Evolutionary conservation across 2,329 filamentous ascomycete species (phyloP), one percentile per base, ranked within the genome.

Genomic region (Trichoderma arundinaceum): DNA sequence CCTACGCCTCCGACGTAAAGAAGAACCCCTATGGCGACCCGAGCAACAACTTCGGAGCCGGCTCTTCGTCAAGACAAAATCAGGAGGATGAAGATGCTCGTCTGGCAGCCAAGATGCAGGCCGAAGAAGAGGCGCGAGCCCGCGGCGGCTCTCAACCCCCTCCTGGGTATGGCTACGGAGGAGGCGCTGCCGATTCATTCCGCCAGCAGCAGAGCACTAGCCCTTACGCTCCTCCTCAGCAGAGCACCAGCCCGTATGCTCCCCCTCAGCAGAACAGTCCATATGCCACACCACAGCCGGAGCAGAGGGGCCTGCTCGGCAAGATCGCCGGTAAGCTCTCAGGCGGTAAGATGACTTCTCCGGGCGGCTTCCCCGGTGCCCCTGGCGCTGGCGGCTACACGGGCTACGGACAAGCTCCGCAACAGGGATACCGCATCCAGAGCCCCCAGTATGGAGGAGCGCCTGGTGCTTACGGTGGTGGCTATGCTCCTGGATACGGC

Each of bases 61-160:
- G 72, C 53, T 73, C 74, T 63, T 74, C 74, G 33, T 72, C 74
- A 12, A 64, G 70, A n/a, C 71, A 77, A 13, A 38, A 28, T 8
- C 62, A 66, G 10, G 62, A 67, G 58, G 86, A 86, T 66, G 88
- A 90, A 53, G 92, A 96, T 74, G 92, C 90, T 66, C 84, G 84
- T 32, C 81, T 94, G 9, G 93, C 94, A 7, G 85, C 91, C 46
- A 86, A 88, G 73, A 81, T 97, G 48, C 94, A 97, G 76, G 90
- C 90, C 51, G 91, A 97, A 77, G 93, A 97, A 77, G 85, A 96
- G 69, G 86, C 87, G 6, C 85, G 87, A 51, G 83, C 83, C 15
- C 71, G 71, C 59, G 49, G 60, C 22, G 60, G 59, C 22, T 70
- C 70, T 54, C 73, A 71, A 15, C 73, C 75, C 54, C 74, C 77